Evolutionary conservation across 2,329 filamentous ascomycete genomes (phyloP), one percentile per base, ranked within the genome.

Genomic region (Fusarium coicis): DNA sequence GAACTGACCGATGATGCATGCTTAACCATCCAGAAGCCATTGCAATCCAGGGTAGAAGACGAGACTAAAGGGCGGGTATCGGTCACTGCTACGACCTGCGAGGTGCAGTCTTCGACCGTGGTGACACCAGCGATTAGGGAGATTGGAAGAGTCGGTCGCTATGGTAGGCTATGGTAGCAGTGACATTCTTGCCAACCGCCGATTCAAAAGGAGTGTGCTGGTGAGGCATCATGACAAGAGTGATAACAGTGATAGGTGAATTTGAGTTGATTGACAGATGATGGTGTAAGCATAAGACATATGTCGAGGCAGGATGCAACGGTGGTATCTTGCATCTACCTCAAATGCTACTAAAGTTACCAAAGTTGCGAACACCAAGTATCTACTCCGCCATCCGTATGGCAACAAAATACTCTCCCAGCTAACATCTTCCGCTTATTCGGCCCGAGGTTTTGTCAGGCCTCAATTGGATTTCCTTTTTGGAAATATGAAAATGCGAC

Each of bases 401-500:
- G 28, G 15, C 3, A 5, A 32, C 10, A 18, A 16, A 5, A 7
- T 6, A n/a, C 3, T 18, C 2, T 16, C 3, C 46, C 1, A 7
- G 28, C 4, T n/a, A 7, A 32, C 2, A 18, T 32, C 21, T 5
- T n/a, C 7, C 7, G 28, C 21, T 30, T 18, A 3, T 15, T 6
- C 28, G 5, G 7, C 21, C n/a, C 7, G 10, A 16, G 10, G 10
- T 5, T 32, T 6, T 12, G 15, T 18, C 4, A n/a, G 3, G 5
- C 15, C 3, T 4, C 46, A 10, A 8, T n/a, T 32, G 0, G 0
- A 7, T 5, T 4, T n/a, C 0, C 0, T 4, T 32, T 3, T 0
- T n/a, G 2, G 10, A 3, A 11, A 5, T 7, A 3, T 0, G 9
- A 12, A 12, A 49, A 18, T n/a, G 28, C 18, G 28, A n/a, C 4